Conservation (phyloP, 1,284 basidiomycete species). For the Thelephora terrestris region DNA sequence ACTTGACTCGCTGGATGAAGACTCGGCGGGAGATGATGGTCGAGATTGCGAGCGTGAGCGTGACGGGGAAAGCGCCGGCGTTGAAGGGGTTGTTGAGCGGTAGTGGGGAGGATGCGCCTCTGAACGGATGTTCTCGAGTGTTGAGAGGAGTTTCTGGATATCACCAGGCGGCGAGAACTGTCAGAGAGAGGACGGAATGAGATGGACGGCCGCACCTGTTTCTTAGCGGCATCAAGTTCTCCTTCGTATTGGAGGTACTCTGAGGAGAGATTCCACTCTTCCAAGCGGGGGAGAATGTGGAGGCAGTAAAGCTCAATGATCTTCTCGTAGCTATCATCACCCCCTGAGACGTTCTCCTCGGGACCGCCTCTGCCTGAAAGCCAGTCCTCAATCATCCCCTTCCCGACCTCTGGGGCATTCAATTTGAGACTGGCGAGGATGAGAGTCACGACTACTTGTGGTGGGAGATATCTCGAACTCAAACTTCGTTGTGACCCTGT, state of each 20-base stretch:
- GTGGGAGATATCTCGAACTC: slow-evolving; percentile 50
- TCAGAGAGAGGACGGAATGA: slow-evolving; percentile 4
- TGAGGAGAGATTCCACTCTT: slow-evolving; percentile 67
- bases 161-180: background rate
- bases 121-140: slow-evolving; percentile 13
- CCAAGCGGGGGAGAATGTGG: slow-evolving; percentile 57
- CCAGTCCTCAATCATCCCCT: slow-evolving; percentile 68
- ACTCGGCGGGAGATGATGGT: slow-evolving; percentile 28
- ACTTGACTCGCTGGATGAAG: slow-evolving; percentile 18
- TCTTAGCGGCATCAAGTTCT: slow-evolving; percentile 40
- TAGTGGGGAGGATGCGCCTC: slow-evolving; percentile 16
- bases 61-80: slow-evolving; percentile 9
- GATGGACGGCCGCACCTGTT: slow-evolving; percentile 35
- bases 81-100: slow-evolving; percentile 12
- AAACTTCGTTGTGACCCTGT: slow-evolving; percentile 19
- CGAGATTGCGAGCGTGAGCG: slow-evolving; percentile 30
- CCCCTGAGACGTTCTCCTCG: slow-evolving; percentile 19
- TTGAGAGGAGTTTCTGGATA: slow-evolving; percentile 12
- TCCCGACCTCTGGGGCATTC: slow-evolving; percentile 46
- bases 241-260: slow-evolving; percentile 65
- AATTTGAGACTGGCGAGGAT: slow-evolving; percentile 60
- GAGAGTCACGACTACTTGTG: slow-evolving; percentile 57
- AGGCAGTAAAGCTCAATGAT: slow-evolving; percentile 66
- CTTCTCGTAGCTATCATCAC: slow-evolving; percentile 54
- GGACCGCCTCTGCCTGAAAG: slow-evolving; percentile 36